These are phyloP conservation scores for Grosmannia clavigera DNA, from an alignment of 2,329 filamentous ascomycete species.

Conservation along the genomic window DNA sequence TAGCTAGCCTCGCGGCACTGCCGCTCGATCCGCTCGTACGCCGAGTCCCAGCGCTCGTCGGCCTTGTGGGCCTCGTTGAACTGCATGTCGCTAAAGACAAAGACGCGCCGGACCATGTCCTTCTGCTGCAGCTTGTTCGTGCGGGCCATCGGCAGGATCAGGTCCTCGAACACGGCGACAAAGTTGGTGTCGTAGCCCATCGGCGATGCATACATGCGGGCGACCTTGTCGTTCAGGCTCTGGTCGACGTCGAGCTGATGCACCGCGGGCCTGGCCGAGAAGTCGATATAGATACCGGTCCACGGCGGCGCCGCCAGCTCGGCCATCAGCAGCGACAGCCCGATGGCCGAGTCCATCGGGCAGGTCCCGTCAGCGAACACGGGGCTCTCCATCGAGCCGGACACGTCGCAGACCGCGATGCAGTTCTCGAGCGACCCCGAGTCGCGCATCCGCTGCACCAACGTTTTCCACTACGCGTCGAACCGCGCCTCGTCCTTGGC, in stretches of 20 bases:
- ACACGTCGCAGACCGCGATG: slow-evolving; percentile 47
- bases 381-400: slow-evolving; percentile 34
- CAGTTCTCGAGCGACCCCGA: slow-evolving; percentile 38
- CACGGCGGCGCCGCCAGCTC: slow-evolving; percentile 41
- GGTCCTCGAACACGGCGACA: slow-evolving; percentile 36
- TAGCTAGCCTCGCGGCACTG: slow-evolving; percentile 37
- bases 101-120: slow-evolving; percentile 49
- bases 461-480: slow-evolving; percentile 40
- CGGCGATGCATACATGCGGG: slow-evolving; percentile 14
- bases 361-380: slow-evolving; percentile 30
- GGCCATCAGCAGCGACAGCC: slow-evolving; percentile 42
- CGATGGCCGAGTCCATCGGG: slow-evolving; percentile 41
- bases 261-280: slow-evolving; percentile 29
- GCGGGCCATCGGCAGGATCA: slow-evolving; percentile 42
- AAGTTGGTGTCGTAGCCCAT: slow-evolving; percentile 38
- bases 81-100: slow-evolving; percentile 51
- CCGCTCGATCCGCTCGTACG: slow-evolving; percentile 35
- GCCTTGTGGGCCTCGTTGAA: slow-evolving; percentile 29
- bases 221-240: slow-evolving; percentile 29
- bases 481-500: slow-evolving; percentile 38
- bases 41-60: slow-evolving; percentile 25
- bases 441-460: slow-evolving; percentile 45
- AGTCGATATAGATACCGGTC: slow-evolving; percentile 42
- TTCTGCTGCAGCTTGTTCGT: slow-evolving; percentile 35
- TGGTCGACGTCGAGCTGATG: slow-evolving; percentile 25